Evolutionary conservation across 306 rosid species (phyloP).

Genomic region (Neltuma alba): DNA sequence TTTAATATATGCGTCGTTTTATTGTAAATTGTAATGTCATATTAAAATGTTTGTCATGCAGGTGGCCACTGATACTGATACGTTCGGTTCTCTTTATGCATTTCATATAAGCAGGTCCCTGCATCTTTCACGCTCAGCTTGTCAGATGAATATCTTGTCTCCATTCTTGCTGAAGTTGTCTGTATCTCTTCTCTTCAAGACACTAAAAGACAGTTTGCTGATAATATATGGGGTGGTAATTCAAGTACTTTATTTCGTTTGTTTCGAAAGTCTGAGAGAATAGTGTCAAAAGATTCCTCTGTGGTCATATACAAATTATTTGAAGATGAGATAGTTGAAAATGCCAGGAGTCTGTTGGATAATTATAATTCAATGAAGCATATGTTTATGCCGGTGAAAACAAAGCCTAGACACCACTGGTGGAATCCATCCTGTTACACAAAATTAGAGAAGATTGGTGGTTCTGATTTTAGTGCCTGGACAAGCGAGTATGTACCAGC

Average conservation of each 20-base stretch:
- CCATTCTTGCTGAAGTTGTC: constrained; percentile 78
- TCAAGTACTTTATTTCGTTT: constrained; percentile 53
- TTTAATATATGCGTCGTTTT: constrained; percentile 30
- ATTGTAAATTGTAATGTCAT: constrained; percentile 63
- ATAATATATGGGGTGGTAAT: constrained; percentile 49
- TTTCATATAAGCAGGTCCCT: constrained; percentile 89
- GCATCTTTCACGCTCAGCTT: constrained; percentile 74
- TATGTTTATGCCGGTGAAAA: constrained; percentile 42
- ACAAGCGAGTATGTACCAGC: constrained; percentile 78
- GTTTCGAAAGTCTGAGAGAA: constrained; percentile 62
- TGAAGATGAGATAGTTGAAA: constrained; percentile 81
- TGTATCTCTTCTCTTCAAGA: constrained; percentile 75
- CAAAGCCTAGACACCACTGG: constrained; percentile 51
- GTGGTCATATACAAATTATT: constrained; percentile 64
- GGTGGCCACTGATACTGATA: constrained; percentile 89
- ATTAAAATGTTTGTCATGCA: constrained; percentile 75
- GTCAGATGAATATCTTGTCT: constrained; percentile 61
- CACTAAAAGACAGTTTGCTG: constrained; percentile 64
- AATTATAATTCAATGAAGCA: constrained; percentile 56
- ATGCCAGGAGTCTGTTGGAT: constrained; percentile 69
- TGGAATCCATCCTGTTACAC: constrained; percentile 65
- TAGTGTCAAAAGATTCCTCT: constrained; percentile 68
- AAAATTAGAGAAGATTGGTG: constrained; percentile 86
- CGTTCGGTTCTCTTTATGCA: constrained; percentile 87
- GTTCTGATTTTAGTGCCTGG: constrained; percentile 85